A percentile compares a stretch with the other conserved stretches of the same genome.
phyloP scores from a whole-genome alignment of 441 rosid species.

The Erodium trifolium region DNA sequence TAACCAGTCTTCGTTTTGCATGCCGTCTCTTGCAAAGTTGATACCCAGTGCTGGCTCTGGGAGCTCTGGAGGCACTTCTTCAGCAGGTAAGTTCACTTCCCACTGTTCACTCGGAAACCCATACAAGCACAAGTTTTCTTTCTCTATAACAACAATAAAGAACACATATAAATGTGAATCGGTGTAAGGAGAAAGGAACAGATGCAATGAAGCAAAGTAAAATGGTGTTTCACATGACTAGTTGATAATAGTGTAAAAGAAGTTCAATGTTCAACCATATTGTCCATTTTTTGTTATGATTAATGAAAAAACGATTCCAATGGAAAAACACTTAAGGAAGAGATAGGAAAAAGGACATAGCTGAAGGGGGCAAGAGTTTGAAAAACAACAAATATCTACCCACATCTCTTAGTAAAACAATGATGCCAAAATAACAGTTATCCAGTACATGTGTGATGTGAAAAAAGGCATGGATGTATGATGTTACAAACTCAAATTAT shows the following conservation, averaged over 20 bases:
- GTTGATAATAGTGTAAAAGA: no score
- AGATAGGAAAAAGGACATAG: no score
- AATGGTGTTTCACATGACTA: no score
- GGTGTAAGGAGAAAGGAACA: no score
- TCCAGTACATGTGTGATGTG: not conserved
- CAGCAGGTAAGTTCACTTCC: conserved; percentile 56
- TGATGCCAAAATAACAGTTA: not conserved
- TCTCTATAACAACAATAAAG: conserved; percentile 22
- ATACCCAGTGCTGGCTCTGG: conserved; percentile 96
- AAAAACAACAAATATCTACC: not conserved
- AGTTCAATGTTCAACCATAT: not conserved
- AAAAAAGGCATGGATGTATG: not conserved
- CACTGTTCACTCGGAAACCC: conserved; percentile 84
- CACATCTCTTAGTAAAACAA: not conserved
- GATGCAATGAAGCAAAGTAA: no score
- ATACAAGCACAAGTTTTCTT: conserved; percentile 85
- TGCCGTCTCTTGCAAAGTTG: conserved; percentile 94
- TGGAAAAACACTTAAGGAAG: not conserved
- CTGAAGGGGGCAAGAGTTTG: not conserved
- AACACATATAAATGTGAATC: no score
- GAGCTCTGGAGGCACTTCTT: conserved; percentile 78
- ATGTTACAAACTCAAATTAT: not conserved
- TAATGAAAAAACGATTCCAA: not conserved
- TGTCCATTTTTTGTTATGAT: not conserved
- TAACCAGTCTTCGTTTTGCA: conserved; percentile 93